phyloP scores from a whole-genome alignment of 2,329 filamentous ascomycete species.

The Didymellaceae sp. region DNA sequence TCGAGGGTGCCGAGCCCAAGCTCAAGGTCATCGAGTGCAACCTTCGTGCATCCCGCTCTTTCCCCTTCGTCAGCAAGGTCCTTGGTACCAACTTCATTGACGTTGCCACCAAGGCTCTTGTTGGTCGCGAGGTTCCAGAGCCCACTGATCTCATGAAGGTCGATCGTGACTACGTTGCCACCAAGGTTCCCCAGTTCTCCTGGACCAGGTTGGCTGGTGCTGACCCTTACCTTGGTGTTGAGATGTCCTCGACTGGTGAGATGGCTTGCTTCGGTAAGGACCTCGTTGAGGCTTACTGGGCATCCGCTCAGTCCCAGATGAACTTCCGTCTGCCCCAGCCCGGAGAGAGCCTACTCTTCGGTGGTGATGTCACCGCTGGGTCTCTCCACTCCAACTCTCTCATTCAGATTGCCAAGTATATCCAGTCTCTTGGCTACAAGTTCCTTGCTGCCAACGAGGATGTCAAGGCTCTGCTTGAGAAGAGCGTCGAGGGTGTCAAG shows the following conservation, averaged over 20 bases:
- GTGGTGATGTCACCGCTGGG: slow-evolving; percentile 72
- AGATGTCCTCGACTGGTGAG: slow-evolving; percentile 97
- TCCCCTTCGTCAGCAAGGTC: slow-evolving; percentile 98
- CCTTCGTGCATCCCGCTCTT: slow-evolving; percentile 93
- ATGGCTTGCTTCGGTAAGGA: slow-evolving; percentile 99
- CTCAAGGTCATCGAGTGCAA: slow-evolving; percentile 99
- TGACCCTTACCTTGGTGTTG: slow-evolving; percentile 95
- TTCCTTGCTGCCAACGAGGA: slow-evolving; percentile 82
- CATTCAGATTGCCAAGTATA: slow-evolving; percentile 80
- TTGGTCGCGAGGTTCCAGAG: slow-evolving; percentile 82
- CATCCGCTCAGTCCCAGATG: slow-evolving; percentile 95
- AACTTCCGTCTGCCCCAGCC: slow-evolving; percentile 97
- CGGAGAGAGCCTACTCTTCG: slow-evolving; percentile 93
- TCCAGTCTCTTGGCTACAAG: slow-evolving; percentile 91
- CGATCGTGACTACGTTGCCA: slow-evolving; percentile 91
- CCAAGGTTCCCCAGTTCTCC: slow-evolving; percentile 98
- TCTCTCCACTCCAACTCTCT: slow-evolving; percentile 66
- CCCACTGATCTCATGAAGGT: slow-evolving; percentile 86
- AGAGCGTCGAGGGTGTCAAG: slow-evolving; percentile 68
- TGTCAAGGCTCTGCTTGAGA: slow-evolving; percentile 85
- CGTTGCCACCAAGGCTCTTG: slow-evolving; percentile 88
- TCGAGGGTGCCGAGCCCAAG: slow-evolving; percentile 74
- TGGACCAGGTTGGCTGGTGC: slow-evolving; percentile 98
- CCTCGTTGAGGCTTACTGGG: slow-evolving; percentile 96
- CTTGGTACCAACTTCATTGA: slow-evolving; percentile 97